A percentile compares a stretch with the other conserved stretches of the same genome.
These are phyloP conservation scores for Colletotrichum aenigma DNA, from an alignment of 2,329 filamentous ascomycete species.

Conservation along the genomic window DNA sequence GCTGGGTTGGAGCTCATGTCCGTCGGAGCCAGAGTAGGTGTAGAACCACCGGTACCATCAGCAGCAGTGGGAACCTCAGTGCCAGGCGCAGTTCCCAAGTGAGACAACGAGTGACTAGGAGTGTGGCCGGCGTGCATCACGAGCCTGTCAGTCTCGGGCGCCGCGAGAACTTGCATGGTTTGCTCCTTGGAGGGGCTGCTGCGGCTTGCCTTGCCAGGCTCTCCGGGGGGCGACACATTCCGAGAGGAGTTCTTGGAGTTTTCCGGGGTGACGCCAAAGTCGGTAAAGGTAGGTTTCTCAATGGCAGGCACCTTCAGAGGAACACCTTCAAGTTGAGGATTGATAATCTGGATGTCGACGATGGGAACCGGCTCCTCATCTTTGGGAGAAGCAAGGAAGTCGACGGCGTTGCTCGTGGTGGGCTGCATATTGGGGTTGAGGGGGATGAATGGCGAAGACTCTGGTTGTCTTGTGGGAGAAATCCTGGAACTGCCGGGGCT, in stretches of 20 bases:
- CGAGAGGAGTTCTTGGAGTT: slow-evolving; percentile 29
- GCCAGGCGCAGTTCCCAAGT: slow-evolving; percentile 48
- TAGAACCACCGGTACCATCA: slow-evolving; percentile 43
- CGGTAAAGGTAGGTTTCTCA: slow-evolving; percentile 55
- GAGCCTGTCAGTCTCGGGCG: slow-evolving; percentile 54
- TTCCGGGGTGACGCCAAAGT: slow-evolving; percentile 31
- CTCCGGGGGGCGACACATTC: slow-evolving; percentile 30
- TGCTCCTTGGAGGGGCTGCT: slow-evolving; percentile 40
- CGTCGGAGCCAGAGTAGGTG: slow-evolving; percentile 31
- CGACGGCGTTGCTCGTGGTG: slow-evolving; percentile 32
- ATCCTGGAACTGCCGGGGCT: slow-evolving; percentile 33
- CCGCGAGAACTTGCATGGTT: slow-evolving; percentile 50
- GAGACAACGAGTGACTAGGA: slow-evolving; percentile 62
- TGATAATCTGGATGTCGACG: slow-evolving; percentile 62
- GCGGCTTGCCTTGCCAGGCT: slow-evolving; percentile 25
- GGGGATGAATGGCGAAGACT: slow-evolving; percentile 40
- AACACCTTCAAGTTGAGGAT: slow-evolving; percentile 65
- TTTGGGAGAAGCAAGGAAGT: slow-evolving; percentile 38
- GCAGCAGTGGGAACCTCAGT: slow-evolving; percentile 43
- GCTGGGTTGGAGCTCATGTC: slow-evolving; percentile 11
- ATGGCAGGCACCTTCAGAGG: slow-evolving; percentile 59
- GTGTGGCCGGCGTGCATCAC: slow-evolving; percentile 69
- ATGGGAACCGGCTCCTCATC: slow-evolving; percentile 44
- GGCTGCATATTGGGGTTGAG: slow-evolving; percentile 50
- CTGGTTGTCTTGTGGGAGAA: slow-evolving; percentile 38